phyloP scores from a whole-genome alignment of 2,329 filamentous ascomycete species.

The Ophiostoma angusticollis region DNA sequence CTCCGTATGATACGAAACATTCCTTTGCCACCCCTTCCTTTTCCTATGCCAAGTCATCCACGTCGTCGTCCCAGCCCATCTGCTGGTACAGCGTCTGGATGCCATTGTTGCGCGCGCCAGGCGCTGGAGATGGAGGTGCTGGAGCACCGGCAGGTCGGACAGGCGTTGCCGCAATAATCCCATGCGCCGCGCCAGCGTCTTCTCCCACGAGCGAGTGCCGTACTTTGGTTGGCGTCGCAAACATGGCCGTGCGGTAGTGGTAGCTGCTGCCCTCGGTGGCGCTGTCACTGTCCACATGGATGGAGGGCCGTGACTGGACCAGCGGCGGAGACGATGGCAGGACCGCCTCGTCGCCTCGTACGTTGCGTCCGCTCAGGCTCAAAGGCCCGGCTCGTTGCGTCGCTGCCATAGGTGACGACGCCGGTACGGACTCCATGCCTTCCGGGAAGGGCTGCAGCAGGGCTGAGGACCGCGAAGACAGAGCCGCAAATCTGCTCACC shows the following conservation, averaged over 20 bases:
- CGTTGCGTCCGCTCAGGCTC: neutral
- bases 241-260: conserved; percentile 9
- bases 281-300: conserved; percentile 2
- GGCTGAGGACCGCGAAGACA: neutral
- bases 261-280: neutral
- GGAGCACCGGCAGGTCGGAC: neutral
- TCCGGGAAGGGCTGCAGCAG: conserved; percentile 1
- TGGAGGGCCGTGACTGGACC: neutral
- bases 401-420: neutral
- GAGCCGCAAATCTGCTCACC: neutral
- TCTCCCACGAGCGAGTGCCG: conserved; percentile 3
- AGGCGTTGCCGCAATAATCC: neutral
- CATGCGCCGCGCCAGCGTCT: neutral
- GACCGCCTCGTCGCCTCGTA: neutral
- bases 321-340: conserved; percentile 13
- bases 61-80: conserved; percentile 47
- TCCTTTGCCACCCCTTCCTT: neutral
- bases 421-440: conserved; percentile 2
- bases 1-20: no score
- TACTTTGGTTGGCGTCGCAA: conserved; percentile 19
- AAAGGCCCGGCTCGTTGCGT: neutral
- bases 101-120: conserved; percentile 14
- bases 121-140: conserved; percentile 12
- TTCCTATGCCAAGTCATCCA: conserved; percentile 18
- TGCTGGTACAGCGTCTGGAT: conserved; percentile 37